Evolutionary conservation across 495 filamentous ascomycete genomes (phyloP).

Genomic region (Xylaria bambusicola): DNA sequence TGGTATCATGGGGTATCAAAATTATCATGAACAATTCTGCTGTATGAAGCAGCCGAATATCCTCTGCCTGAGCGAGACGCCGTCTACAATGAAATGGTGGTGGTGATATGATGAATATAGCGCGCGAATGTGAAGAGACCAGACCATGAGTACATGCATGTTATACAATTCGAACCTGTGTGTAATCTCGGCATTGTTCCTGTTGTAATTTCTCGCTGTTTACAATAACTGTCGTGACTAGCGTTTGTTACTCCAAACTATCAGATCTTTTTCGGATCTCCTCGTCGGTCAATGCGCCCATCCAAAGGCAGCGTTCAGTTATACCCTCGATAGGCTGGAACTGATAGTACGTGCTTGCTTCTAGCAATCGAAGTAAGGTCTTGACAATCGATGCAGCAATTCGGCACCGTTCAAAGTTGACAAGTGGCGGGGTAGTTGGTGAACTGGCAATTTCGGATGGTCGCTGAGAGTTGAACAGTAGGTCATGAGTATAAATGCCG

Average conservation of each 20-base stretch:
- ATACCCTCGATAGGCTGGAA: constrained; percentile 85
- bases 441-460: constrained; percentile 68
- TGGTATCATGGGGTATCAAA: constrained; percentile 21
- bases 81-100: constrained; percentile 26
- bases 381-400: constrained; percentile 92
- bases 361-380: constrained; percentile 82
- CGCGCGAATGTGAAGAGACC: constrained; percentile 20
- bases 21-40: constrained; percentile 12
- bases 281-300: constrained; percentile 82
- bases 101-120: constrained; percentile 30
- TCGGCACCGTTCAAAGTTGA: constrained; percentile 95
- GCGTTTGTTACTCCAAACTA: constrained; percentile 39
- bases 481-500: constrained; percentile 90
- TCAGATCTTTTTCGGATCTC: constrained; percentile 62
- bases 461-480: constrained; percentile 94
- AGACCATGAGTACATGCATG: constrained; percentile 24
- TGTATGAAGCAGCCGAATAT: not conserved
- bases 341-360: constrained; percentile 86
- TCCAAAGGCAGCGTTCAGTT: constrained; percentile 92
- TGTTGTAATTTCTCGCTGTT: not conserved
- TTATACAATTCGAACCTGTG: constrained; percentile 26
- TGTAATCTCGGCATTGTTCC: constrained; percentile 1
- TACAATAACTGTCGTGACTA: not conserved
- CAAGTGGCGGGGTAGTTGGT: constrained; percentile 68
- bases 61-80: constrained; percentile 19